Percentiles rank a stretch among this genome's conserved stretches.
Evolutionary conservation across 805 yeast species (phyloP).

Genomic region (Metschnikowia aberdeeniae): DNA sequence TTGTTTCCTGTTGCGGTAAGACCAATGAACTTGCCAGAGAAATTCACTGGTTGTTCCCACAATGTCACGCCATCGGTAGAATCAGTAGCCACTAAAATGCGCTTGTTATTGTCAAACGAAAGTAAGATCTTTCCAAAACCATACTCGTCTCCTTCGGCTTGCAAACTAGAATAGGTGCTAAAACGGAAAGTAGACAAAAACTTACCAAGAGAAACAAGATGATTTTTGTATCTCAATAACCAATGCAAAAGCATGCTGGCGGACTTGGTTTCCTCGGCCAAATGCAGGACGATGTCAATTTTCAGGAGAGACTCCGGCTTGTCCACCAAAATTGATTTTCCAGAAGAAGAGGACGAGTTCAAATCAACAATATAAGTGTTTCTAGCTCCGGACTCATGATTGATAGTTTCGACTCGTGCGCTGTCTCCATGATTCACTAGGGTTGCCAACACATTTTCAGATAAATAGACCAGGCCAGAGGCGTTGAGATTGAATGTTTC

Average conservation of each 20-base stretch:
- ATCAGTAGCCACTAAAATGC: constrained; percentile 11
- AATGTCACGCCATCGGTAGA: constrained; percentile 8
- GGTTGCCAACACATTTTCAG: neutral
- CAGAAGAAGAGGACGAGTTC: constrained; percentile 4
- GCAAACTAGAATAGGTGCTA: neutral
- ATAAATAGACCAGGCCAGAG: neutral
- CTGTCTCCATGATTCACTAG: neutral
- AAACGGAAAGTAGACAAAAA: constrained; percentile 9
- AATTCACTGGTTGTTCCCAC: constrained; percentile 7
- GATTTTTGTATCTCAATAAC: constrained; percentile 28
- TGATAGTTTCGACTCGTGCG: neutral
- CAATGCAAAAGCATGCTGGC: constrained; percentile 23
- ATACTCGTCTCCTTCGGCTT: constrained; percentile 19
- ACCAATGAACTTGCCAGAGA: constrained; percentile 1
- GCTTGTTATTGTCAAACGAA: constrained; percentile 20
- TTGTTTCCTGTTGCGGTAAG: constrained; percentile 5
- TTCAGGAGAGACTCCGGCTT: constrained; percentile 27
- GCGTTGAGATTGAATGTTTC: neutral
- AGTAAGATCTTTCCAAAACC: constrained; percentile 34
- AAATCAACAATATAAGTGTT: neutral
- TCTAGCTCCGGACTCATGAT: neutral
- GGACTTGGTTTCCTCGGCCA: constrained; percentile 27
- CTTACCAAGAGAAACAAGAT: constrained; percentile 32
- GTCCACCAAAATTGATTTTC: constrained; percentile 25
- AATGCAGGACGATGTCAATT: constrained; percentile 28